Evolutionary conservation across 495 filamentous ascomycete species (phyloP), one percentile per base, ranked within the genome.

Genomic region (Penicillium canariense): DNA sequence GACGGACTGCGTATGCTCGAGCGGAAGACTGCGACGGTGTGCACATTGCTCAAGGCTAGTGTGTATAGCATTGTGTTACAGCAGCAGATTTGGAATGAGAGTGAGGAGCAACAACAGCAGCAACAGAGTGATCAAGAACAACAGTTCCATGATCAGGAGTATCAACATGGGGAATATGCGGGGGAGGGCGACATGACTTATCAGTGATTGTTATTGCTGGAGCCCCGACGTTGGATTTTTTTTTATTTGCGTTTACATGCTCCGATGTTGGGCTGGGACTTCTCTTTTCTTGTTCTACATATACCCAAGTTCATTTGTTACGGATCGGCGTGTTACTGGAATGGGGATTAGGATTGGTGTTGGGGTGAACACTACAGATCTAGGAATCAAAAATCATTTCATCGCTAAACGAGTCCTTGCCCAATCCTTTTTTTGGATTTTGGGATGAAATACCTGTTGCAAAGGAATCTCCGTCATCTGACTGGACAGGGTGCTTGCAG

Each of bases 21-120:
- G 75, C 80, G 94, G 58, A 96, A 97, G 80, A 96, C 91, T 22
- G 89, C 88, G 40, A 77, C 95, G 34, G 94, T 97, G 28, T 96
- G 93, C 71, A 98, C 94, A 54, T 66, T 97, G 67, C 78, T 98
- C 66, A 97, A 98, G 77, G 93, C 94, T 28, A 97, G 93, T 71
- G 94, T 97, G 45, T 97, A 97, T 70, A 94, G 88, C 68, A 97
- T 98, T 77, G 91, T 98, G 60, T 69, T 98, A 76, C 91, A 97
- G 80, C 91, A 97, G 78, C 88, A 97, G 82, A 94, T 95, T 52
- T 84, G 86, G 52, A 84, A 85, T 65, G 77, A 83, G 59, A 78
- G 70, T 49, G 75, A 71, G 55, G 71, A 72, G 52, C 68, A 68
- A 50, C 63, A 67, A 48, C 67, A 74, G 34, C 62, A 73, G 35